Percentiles rank a stretch among this genome's conserved stretches.
Evolutionary conservation across 192 early-diverging fungal genomes (phyloP).

Genomic region (Backusella sp.): DNA sequence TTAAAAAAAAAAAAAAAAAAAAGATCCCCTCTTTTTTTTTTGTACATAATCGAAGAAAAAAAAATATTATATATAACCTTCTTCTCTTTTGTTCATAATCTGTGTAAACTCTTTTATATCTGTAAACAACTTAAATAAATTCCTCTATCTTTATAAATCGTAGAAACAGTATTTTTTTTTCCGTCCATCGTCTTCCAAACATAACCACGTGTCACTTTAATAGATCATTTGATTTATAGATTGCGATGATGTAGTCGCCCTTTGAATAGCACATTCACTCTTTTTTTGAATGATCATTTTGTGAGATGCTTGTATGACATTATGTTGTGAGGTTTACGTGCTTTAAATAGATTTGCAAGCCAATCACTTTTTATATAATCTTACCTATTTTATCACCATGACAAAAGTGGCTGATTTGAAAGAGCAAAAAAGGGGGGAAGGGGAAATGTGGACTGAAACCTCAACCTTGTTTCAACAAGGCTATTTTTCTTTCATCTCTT

Average conservation of each 20-base stretch:
- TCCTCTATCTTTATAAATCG: not conserved
- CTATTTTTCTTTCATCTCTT: not conserved
- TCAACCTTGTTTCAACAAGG: not conserved
- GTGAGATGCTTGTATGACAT: not conserved
- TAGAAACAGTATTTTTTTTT: not conserved
- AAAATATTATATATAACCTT: not conserved
- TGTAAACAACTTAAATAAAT: conserved; percentile 7
- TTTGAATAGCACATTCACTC: not conserved
- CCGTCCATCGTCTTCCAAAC: not conserved
- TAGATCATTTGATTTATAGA: not conserved
- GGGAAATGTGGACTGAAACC: not conserved
- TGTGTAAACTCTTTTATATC: not conserved
- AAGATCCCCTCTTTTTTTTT: not conserved
- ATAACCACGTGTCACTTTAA: not conserved
- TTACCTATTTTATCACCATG: not conserved
- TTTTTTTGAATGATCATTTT: not conserved
- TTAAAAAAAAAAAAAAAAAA: not conserved
- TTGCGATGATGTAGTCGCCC: not conserved
- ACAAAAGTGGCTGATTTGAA: not conserved
- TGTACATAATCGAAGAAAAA: not conserved
- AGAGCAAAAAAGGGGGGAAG: not conserved
- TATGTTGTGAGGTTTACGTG: not conserved
- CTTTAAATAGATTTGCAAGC: conserved; percentile 2
- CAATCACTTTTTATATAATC: not conserved
- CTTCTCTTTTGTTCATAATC: not conserved